phyloP scores from a whole-genome alignment of 805 yeast species.

The Candida vaughaniae region DNA sequence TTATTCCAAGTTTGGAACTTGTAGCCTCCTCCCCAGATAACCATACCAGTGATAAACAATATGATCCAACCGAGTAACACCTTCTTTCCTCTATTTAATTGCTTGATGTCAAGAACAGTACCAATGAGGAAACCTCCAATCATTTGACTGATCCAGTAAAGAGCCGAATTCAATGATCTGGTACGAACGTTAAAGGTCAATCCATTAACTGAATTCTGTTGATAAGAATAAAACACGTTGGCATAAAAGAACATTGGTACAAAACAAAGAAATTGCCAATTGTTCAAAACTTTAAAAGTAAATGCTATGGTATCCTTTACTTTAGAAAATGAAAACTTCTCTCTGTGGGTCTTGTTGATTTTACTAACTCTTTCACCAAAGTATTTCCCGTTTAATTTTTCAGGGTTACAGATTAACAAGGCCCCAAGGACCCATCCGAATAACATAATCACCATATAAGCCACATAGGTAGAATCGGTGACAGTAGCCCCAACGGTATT shows the following conservation, averaged over 20 bases:
- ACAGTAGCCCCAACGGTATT: conserved; percentile 34
- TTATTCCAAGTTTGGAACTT: conserved; percentile 39
- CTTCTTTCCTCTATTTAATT: conserved; percentile 41
- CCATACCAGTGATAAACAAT: conserved; percentile 39
- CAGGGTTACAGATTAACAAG: conserved; percentile 45
- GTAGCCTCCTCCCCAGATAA: conserved; percentile 60
- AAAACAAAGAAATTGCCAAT: conserved; percentile 45
- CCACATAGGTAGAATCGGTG: conserved; percentile 52
- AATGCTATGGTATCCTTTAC: conserved; percentile 34
- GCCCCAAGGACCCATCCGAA: conserved; percentile 44
- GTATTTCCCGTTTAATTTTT: conserved; percentile 48
- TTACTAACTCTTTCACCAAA: conserved; percentile 46
- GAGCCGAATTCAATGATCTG: conserved; percentile 56
- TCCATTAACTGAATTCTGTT: conserved; percentile 56
- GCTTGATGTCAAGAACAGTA: conserved; percentile 42
- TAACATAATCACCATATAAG: conserved; percentile 51
- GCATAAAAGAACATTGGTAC: conserved; percentile 63
- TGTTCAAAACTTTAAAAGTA: conserved; percentile 16
- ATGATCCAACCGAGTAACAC: conserved; percentile 45
- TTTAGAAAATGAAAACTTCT: conserved; percentile 45
- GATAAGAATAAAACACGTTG: conserved; percentile 66
- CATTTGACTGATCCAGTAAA: conserved; percentile 62
- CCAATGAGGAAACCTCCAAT: conserved; percentile 54
- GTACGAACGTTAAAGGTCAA: conserved; percentile 57
- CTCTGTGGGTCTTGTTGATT: conserved; percentile 44